Evolutionary conservation across 2,329 filamentous ascomycete genomes (phyloP), one percentile per base, ranked within the genome.

Genomic region (Zasmidium citrigriseum): DNA sequence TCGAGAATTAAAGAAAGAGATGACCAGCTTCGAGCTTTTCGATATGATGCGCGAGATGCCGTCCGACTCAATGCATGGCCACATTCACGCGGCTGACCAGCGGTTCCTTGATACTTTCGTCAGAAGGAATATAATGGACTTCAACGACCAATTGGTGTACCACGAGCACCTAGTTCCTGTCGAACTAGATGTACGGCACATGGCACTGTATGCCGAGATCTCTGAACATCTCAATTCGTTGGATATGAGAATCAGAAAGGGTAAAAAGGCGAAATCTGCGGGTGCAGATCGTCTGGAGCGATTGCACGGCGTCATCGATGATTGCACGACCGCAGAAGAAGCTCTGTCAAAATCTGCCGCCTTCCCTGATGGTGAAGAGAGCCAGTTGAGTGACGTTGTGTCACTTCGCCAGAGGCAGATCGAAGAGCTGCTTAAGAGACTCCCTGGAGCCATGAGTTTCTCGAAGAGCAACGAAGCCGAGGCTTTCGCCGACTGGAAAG

Each of bases 21-120:
- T 77, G 65, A 82, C 73, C 63, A 77, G 75, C 34, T 80, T 82
- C 1, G 85, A 89, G 64, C 72, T 76, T 3, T 87, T 89, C 60
- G 75, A 84, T 4, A 75, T 79, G 0, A 84, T 81, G 64, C 76
- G 79, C 1, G 73, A 81, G 24, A 67, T 74, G 2, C 76, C 77
- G 12, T 86, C 83, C 2, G 67, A 77, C 5, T 75, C 77, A 4
- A 84, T 83, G 80, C 81, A 86, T 61, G 58, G 72, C 25, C 74
- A 75, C 11, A 79, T 85, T 2, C 78, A 85, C 64, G 60, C 75
- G 9, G 68, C 79, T 48, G 83, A 83, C 2, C 83, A 87, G 62
- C 61, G 51, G 0, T 88, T 89, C 62, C 70, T 88, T 0, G 67
- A 85, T 47, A 67, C 65, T 0, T 86, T 84, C 62, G 80, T 80